Percentiles rank a stretch among this genome's conserved stretches.
Conservation (phyloP, 208 protist genomes). For the Crithidia expoeki region DNA sequence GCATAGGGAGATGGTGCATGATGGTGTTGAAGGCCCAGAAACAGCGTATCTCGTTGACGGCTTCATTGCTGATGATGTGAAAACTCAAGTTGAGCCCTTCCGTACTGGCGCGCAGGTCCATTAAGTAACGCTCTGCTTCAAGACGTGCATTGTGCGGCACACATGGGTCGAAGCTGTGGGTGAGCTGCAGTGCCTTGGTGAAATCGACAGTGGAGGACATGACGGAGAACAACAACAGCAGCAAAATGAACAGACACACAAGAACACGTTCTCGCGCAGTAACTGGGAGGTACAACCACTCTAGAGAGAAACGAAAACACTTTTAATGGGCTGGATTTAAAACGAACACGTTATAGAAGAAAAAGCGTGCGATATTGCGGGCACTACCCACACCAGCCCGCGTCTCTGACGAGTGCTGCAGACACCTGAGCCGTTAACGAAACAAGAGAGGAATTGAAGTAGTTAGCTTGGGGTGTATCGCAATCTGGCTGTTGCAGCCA, state of each 20-base stretch:
- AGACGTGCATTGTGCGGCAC: conserved; percentile 43
- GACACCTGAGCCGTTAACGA: too few relatives aligned
- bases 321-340: too few relatives aligned
- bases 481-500: too few relatives aligned
- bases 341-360: too few relatives aligned
- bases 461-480: too few relatives aligned
- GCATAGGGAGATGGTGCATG: conserved; percentile 60
- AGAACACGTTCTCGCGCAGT: too few relatives aligned
- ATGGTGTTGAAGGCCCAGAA: conserved; percentile 90
- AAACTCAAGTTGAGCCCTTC: conserved; percentile 75
- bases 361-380: too few relatives aligned
- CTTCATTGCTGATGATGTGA: conserved; percentile 74
- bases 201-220: conserved; percentile 56
- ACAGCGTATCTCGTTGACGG: conserved; percentile 56
- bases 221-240: background rate
- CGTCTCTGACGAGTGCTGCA: too few relatives aligned
- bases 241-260: background rate
- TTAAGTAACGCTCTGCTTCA: conserved; percentile 73
- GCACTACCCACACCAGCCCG: too few relatives aligned
- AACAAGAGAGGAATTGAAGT: too few relatives aligned
- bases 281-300: too few relatives aligned
- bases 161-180: conserved; percentile 50
- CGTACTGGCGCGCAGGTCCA: conserved; percentile 56
- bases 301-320: too few relatives aligned
- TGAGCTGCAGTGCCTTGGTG: conserved; percentile 63